Percentiles rank a stretch among this genome's conserved stretches.
Evolutionary conservation across 495 filamentous ascomycete species (phyloP).

Genomic region (Astrothelium subdiscretum): DNA sequence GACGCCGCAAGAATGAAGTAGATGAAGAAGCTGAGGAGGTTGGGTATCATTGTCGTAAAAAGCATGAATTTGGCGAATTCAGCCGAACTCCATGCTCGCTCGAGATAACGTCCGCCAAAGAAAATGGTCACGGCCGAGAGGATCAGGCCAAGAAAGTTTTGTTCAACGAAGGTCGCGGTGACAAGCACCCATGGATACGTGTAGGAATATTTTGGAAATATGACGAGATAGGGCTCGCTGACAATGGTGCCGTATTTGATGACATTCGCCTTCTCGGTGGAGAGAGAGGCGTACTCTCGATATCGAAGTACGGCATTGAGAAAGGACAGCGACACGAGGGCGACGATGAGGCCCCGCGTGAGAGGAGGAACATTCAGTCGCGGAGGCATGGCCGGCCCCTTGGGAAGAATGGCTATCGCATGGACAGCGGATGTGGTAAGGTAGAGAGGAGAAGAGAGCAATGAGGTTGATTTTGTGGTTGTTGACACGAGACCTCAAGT

Average conservation of each 20-base stretch:
- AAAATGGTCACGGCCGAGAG: constrained; percentile 75
- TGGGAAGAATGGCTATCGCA: constrained; percentile 11
- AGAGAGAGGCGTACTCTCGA: constrained; percentile 39
- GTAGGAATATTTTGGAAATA: constrained; percentile 71
- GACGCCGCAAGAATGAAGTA: constrained; percentile 37
- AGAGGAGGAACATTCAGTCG: constrained; percentile 88
- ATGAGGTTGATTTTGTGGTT: not conserved
- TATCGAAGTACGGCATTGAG: constrained; percentile 71
- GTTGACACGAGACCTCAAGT: not conserved
- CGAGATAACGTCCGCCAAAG: constrained; percentile 89
- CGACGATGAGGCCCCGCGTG: constrained; percentile 68
- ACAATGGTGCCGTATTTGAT: constrained; percentile 31
- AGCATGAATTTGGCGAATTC: constrained; percentile 89
- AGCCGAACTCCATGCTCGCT: constrained; percentile 87
- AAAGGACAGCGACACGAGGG: constrained; percentile 62
- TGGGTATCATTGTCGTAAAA: constrained; percentile 66
- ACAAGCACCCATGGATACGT: constrained; percentile 89
- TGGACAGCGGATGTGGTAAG: constrained; percentile 7
- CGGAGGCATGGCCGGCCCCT: constrained; percentile 50
- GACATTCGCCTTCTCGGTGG: constrained; percentile 2
- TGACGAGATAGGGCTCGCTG: constrained; percentile 71
- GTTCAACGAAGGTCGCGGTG: constrained; percentile 79
- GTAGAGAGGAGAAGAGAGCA: not conserved
- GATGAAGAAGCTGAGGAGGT: constrained; percentile 57
- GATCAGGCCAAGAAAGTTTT: constrained; percentile 77